Evolutionary conservation across 202 grass and related monocot genomes (phyloP).

Genomic region (Cymbopogon flexuosus): DNA sequence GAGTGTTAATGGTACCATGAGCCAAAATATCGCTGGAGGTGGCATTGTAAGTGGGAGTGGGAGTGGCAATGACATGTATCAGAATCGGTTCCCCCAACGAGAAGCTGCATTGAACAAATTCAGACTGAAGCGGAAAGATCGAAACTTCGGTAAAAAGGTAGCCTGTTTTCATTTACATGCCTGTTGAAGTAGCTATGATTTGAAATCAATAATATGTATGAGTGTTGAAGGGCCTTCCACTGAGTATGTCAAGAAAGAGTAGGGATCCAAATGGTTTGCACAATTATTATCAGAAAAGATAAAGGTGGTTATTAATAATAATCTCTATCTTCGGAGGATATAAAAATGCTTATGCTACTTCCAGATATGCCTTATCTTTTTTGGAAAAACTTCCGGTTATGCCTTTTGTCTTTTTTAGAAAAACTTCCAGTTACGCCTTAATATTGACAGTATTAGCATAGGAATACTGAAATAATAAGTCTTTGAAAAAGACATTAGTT

Average conservation of each 20-base stretch:
- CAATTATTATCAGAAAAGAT: neutral
- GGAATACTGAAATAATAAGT: neutral
- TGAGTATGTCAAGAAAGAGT: neutral
- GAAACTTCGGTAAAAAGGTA: slow-evolving; percentile 92
- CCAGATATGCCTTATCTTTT: neutral
- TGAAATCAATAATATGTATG: neutral
- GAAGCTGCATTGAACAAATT: slow-evolving; percentile 86
- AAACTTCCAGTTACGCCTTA: neutral
- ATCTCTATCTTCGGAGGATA: neutral
- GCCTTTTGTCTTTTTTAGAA: neutral
- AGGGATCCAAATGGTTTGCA: neutral
- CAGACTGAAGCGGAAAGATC: slow-evolving; percentile 78
- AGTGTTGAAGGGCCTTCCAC: neutral
- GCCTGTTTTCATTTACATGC: slow-evolving; percentile 7
- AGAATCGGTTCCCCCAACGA: slow-evolving; percentile 49
- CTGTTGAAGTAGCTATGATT: neutral
- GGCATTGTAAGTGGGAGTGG: slow-evolving; percentile 46
- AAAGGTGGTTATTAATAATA: neutral
- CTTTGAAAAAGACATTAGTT: neutral
- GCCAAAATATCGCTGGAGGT: slow-evolving; percentile 38
- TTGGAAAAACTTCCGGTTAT: too few relatives aligned
- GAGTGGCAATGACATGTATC: slow-evolving; percentile 48
- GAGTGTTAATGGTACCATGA: slow-evolving; percentile 39
- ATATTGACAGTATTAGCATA: neutral
- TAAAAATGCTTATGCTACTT: slow-evolving; percentile 9